Percentiles rank a stretch among this genome's conserved stretches.
Conservation (phyloP, 495 filamentous ascomycete genomes). For the Lophiostoma macrostomum region DNA sequence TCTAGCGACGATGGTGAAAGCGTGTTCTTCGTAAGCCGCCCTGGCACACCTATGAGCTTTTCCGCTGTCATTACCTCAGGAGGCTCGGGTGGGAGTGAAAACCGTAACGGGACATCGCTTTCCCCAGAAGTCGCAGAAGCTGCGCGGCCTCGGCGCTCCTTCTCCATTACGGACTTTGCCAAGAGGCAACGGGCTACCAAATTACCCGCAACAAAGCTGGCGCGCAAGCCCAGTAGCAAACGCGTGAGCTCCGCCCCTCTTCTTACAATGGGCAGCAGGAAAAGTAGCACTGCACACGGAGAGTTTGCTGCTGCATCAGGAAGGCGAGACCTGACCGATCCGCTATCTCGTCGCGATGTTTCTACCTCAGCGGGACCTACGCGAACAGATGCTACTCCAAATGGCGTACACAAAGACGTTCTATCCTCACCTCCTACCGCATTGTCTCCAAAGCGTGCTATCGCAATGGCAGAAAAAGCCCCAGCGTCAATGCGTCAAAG, state of each 20-base stretch:
- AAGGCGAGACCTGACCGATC: conserved; percentile 40
- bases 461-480: neutral
- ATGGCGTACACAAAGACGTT: conserved; percentile 9
- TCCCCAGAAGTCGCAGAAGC: conserved; percentile 10
- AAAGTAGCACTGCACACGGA: conserved; percentile 28
- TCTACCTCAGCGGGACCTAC: conserved; percentile 25
- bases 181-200: conserved; percentile 35
- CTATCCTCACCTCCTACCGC: conserved; percentile 18
- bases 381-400: neutral
- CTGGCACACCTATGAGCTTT: conserved; percentile 31
- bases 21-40: conserved; percentile 34
- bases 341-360: conserved; percentile 30
- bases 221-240: conserved; percentile 31
- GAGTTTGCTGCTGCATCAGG: conserved; percentile 33
- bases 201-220: conserved; percentile 23
- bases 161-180: conserved; percentile 42
- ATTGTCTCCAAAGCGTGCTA: conserved; percentile 9
- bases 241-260: conserved; percentile 37
- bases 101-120: neutral
- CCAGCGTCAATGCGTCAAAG: conserved; percentile 23
- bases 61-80: conserved; percentile 25
- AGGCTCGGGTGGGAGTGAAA: too few species aligned
- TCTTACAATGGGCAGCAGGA: conserved; percentile 33
- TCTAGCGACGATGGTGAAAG: conserved; percentile 33
- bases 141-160: conserved; percentile 36